phyloP scores from a whole-genome alignment of 2,329 filamentous ascomycete genomes.

The Aspergillus hortae region DNA sequence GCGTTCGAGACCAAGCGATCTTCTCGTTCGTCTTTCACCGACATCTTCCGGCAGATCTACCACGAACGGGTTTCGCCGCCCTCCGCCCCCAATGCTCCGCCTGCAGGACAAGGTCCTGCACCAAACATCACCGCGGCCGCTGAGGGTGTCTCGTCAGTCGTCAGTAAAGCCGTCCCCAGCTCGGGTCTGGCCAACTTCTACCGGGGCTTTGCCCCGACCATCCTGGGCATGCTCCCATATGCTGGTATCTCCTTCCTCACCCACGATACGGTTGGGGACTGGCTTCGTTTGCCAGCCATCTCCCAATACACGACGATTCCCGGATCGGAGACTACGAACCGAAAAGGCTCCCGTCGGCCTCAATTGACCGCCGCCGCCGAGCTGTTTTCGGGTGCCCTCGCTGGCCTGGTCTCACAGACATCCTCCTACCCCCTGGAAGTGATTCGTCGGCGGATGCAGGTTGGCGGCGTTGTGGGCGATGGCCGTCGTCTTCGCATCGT shows the following conservation, averaged over 20 bases:
- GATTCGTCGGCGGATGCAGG: constrained; percentile 89
- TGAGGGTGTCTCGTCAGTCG: constrained; percentile 30
- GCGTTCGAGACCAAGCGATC: constrained; percentile 88
- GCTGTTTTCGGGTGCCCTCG: constrained; percentile 75
- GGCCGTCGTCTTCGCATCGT: constrained; percentile 72
- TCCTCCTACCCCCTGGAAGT: constrained; percentile 92
- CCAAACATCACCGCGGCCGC: constrained; percentile 28
- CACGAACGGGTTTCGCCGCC: constrained; percentile 59
- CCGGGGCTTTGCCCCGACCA: constrained; percentile 82
- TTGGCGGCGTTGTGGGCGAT: constrained; percentile 89
- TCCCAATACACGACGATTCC: constrained; percentile 73
- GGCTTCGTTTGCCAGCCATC: constrained; percentile 67
- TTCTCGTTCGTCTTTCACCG: constrained; percentile 64
- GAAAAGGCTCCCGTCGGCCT: constrained; percentile 57
- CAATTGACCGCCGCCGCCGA: constrained; percentile 82
- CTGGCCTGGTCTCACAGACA: constrained; percentile 86
- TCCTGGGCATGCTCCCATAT: constrained; percentile 95
- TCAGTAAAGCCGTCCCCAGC: constrained; percentile 56
- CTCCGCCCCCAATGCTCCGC: constrained; percentile 31
- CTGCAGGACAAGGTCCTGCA: constrained; percentile 36
- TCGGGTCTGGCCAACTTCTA: constrained; percentile 87
- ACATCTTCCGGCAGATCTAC: constrained; percentile 85
- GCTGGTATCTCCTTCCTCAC: constrained; percentile 94
- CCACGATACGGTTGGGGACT: constrained; percentile 83
- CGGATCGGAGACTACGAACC: constrained; percentile 46